Evolutionary conservation across 1,139 yeast genomes (phyloP), one percentile per base, ranked within the genome.

Genomic region (Torulaspora pretoriensis): DNA sequence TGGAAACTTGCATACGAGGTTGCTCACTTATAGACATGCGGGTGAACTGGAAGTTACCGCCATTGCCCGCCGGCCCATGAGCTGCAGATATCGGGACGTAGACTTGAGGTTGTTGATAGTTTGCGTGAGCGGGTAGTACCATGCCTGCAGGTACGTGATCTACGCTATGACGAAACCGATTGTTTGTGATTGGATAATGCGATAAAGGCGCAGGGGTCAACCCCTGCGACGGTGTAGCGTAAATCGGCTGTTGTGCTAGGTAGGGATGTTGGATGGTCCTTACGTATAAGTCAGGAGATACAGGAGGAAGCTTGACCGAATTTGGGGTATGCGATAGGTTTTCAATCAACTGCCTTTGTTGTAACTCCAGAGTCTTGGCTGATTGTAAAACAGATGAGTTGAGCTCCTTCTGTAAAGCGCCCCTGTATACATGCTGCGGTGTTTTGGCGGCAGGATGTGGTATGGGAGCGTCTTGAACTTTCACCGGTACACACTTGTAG

Each of bases 401-500:
- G 24, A 26, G 7, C 16, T 35, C 46, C 22, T 25, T 29, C 10
- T 39, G 46, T 19, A 38, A 28, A 9, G 35, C 16, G n/a, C 35
- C 34, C 14, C 29, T 12, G 29, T 34, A 38, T 2, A 32, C 40
- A 26, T 24, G 46, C 26, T 41, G 42, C n/a, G 25, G 47, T 8
- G 37, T 17, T 22, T 40, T 32, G n/a, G 16, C 17, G 7, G 30
- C 40, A 8, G 36, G 42, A 8, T 33, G 40, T 25, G 39, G 7
- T n/a, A 27, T 12, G 17, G 19, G n/a, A 24, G 51, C 51, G 34
- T 56, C 55, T 37, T 55, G 56, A 12, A 54, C 46, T 40, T 50
- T 52, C 7, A 54, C 59, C 3, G 64, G 64, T 2, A 59, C 57
- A 43, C 64, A 60, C 31, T 50, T 55, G 46, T 56, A 60, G n/a